Evolutionary conservation across 192 early-diverging fungal species (phyloP).

Genomic region (Fimicolochytrium jonesii): DNA sequence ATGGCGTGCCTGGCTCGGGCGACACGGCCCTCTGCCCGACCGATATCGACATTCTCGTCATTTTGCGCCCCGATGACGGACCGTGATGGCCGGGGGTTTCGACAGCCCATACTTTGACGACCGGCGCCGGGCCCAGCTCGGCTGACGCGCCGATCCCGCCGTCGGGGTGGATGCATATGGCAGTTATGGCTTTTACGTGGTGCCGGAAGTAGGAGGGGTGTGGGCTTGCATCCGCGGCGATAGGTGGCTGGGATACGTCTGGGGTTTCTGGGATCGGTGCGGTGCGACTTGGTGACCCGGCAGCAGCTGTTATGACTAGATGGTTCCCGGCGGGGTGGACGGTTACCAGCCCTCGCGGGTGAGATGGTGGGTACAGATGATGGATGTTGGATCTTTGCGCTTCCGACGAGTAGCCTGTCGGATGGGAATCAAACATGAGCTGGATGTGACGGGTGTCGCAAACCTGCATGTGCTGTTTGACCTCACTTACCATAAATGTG

Average conservation of each 20-base stretch:
- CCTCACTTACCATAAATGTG: slow-evolving; percentile 23
- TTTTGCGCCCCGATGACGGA: no score
- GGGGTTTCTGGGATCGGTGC: background rate
- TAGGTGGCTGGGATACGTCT: background rate
- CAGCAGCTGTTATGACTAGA: slow-evolving; percentile 2
- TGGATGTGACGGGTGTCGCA: background rate
- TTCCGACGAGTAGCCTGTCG: slow-evolving; percentile 17
- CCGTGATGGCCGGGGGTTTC: background rate
- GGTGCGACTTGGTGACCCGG: background rate
- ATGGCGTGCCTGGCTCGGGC: no score
- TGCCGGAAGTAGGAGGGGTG: background rate
- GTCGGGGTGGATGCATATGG: slow-evolving; percentile 17
- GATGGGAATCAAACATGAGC: background rate
- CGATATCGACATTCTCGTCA: no score
- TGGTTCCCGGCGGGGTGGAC: slow-evolving; percentile 21
- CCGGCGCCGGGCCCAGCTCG: slow-evolving; percentile 3
- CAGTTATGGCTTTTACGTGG: slow-evolving; percentile 12
- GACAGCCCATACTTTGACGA: slow-evolving; percentile 8
- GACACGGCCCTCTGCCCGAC: no score
- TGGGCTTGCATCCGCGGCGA: background rate
- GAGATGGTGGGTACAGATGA: slow-evolving; percentile 19
- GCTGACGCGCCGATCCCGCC: slow-evolving; percentile 11
- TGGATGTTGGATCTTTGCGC: slow-evolving; percentile 12
- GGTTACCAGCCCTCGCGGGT: background rate
- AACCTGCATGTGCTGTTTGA: background rate